A percentile compares a stretch with the other conserved stretches of the same genome.
Evolutionary conservation across 495 filamentous ascomycete genomes (phyloP).

Genomic region (Choiromyces venosus): DNA sequence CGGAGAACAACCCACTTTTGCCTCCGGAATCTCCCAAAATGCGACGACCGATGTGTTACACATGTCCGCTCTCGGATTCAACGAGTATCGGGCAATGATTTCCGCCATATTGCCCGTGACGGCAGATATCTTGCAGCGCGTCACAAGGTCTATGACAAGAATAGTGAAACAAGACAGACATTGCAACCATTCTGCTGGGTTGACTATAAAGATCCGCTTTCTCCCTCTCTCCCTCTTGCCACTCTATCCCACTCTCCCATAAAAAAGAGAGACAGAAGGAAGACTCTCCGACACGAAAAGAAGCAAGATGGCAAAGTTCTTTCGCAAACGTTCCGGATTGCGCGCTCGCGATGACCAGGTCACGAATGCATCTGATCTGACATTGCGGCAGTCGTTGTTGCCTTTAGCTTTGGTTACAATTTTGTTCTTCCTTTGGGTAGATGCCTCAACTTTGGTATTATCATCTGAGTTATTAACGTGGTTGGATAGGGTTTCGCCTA

Average conservation of each 20-base stretch:
- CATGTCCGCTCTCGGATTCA: background rate
- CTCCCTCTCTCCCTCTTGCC: background rate
- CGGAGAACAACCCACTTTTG: background rate
- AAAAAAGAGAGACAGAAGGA: background rate
- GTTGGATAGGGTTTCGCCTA: slow-evolving; percentile 44
- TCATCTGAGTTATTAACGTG: background rate
- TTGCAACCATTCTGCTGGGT: background rate
- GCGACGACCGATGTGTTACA: background rate
- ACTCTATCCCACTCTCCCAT: background rate
- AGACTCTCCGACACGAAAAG: background rate
- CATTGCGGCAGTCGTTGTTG: slow-evolving; percentile 30
- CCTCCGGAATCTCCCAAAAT: background rate
- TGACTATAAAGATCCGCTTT: background rate
- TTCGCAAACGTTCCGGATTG: slow-evolving; percentile 19
- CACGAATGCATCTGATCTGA: slow-evolving; percentile 34
- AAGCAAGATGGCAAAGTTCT: slow-evolving; percentile 26
- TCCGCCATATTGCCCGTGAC: background rate
- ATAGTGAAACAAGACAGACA: background rate
- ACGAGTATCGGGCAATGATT: background rate
- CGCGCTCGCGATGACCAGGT: slow-evolving; percentile 31
- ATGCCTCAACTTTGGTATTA: background rate
- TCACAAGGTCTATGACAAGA: background rate
- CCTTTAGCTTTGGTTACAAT: slow-evolving; percentile 35
- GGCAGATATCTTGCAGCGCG: background rate
- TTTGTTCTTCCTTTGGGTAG: slow-evolving; percentile 39